A percentile compares a stretch with the other conserved stretches of the same genome.
phyloP scores from a whole-genome alignment of 495 filamentous ascomycete genomes.

The Neurospora sublineolata region DNA sequence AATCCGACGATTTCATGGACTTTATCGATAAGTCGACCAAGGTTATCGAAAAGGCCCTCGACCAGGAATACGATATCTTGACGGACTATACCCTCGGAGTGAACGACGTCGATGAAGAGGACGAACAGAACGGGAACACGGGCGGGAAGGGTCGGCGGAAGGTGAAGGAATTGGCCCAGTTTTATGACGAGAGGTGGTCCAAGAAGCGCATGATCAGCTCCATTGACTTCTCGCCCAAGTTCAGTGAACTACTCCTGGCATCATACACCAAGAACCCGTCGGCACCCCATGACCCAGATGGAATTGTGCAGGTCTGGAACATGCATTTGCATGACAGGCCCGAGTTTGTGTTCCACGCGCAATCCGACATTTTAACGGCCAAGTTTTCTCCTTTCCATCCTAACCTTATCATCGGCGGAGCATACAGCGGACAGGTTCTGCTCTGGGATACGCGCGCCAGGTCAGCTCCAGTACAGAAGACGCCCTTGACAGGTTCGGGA shows the following conservation, averaged over 20 bases:
- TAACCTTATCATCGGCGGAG: slow-evolving; percentile 85
- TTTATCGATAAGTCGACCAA: slow-evolving; percentile 94
- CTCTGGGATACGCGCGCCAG: slow-evolving; percentile 95
- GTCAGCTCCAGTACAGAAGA: slow-evolving; percentile 85
- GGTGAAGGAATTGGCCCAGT: slow-evolving; percentile 80
- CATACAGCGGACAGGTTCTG: slow-evolving; percentile 91
- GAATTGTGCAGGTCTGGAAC: slow-evolving; percentile 95
- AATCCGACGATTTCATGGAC: slow-evolving; percentile 83
- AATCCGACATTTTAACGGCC: slow-evolving; percentile 87
- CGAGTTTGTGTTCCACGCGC: slow-evolving; percentile 92
- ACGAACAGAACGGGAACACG: slow-evolving; percentile 61
- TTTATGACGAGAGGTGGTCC: slow-evolving; percentile 91
- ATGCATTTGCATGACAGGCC: slow-evolving; percentile 83
- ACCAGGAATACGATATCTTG: slow-evolving; percentile 85
- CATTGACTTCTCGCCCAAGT: slow-evolving; percentile 88
- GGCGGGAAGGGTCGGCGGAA: slow-evolving; percentile 65
- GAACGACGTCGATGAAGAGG: slow-evolving; percentile 64
- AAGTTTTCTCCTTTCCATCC: slow-evolving; percentile 97
- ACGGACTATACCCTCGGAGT: slow-evolving; percentile 83
- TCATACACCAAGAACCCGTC: slow-evolving; percentile 95
- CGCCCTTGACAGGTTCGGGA: slow-evolving; percentile 79
- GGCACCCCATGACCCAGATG: slow-evolving; percentile 89
- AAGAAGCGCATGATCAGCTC: slow-evolving; percentile 94
- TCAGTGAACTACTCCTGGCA: slow-evolving; percentile 82
- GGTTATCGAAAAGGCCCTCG: slow-evolving; percentile 90